These are phyloP conservation scores for Echeveria elegans DNA, from an alignment of 164 flowering plant species.

Conservation along the genomic window DNA sequence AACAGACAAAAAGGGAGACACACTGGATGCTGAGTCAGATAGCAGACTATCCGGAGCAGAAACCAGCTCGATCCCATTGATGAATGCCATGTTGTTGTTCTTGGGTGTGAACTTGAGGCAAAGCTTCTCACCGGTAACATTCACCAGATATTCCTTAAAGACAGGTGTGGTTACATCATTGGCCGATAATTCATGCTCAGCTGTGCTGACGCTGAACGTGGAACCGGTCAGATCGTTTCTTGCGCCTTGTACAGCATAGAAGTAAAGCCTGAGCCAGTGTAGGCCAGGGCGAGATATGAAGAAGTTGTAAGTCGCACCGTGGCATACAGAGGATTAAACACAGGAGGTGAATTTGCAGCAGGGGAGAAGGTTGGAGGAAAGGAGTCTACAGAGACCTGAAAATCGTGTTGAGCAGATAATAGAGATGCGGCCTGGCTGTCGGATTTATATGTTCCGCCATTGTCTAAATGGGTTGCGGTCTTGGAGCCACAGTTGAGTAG, in stretches of 20 bases:
- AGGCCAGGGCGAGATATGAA: conserved; percentile 36
- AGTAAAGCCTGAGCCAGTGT: conserved; percentile 70
- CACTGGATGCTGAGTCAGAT: conserved; percentile 37
- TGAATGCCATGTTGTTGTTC: conserved; percentile 47
- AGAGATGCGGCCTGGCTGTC: conserved; percentile 41
- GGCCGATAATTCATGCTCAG: conserved; percentile 46
- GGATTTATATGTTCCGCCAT: conserved; percentile 62
- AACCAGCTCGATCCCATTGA: conserved; percentile 75
- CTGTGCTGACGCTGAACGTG: conserved; percentile 50
- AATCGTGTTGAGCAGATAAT: conserved; percentile 44
- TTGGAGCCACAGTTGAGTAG: conserved; percentile 63
- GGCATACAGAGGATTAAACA: conserved; percentile 27
- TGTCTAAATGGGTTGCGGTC: conserved; percentile 32
- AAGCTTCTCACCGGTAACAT: conserved; percentile 30
- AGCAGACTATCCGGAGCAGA: conserved; percentile 56
- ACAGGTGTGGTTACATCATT: conserved; percentile 15
- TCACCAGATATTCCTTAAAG: conserved; percentile 63
- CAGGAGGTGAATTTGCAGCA: conserved; percentile 11
- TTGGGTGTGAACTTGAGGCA: conserved; percentile 53
- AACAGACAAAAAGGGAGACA: conserved; percentile 29
- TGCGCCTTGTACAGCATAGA: conserved; percentile 50
- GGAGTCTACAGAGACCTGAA: conserved; percentile 25
- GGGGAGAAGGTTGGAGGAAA: conserved; percentile 13
- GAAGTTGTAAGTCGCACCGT: conserved; percentile 49
- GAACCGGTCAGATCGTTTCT: conserved; percentile 37